Evolutionary conservation across 2,329 filamentous ascomycete genomes (phyloP).

Genomic region (Lasiodiplodia sp.): DNA sequence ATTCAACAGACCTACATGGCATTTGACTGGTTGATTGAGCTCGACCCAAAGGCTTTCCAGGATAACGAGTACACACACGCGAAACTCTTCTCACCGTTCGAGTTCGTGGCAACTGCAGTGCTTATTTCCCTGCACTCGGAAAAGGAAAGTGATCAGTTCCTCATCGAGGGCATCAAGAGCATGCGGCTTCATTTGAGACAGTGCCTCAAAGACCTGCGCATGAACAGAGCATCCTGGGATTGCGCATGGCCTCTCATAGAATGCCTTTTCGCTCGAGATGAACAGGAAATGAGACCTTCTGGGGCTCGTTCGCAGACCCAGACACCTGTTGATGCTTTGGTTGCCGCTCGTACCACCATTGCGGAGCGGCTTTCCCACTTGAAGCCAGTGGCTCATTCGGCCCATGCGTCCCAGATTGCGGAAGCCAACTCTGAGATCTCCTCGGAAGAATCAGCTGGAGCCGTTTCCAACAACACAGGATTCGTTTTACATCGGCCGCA

Average conservation of each 20-base stretch:
- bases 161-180: slow-evolving; percentile 41
- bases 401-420: background rate
- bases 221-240: slow-evolving; percentile 39
- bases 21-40: slow-evolving; percentile 39
- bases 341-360: background rate
- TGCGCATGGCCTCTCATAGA: slow-evolving; percentile 44
- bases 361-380: background rate
- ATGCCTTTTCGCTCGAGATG: background rate
- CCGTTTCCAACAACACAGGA: background rate
- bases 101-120: slow-evolving; percentile 44
- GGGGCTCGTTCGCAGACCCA: background rate
- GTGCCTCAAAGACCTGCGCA: slow-evolving; percentile 40
- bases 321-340: background rate
- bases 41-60: slow-evolving; percentile 40
- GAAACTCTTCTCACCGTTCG: slow-evolving; percentile 47
- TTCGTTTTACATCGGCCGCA: background rate
- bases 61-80: slow-evolving; percentile 38
- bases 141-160: slow-evolving; percentile 37
- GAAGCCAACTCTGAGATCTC: background rate
- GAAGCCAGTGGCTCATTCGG: background rate
- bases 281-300: background rate
- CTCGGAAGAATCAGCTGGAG: background rate
- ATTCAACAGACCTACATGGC: slow-evolving; percentile 44
- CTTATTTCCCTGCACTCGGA: slow-evolving; percentile 44
- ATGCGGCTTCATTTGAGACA: slow-evolving; percentile 40